A percentile compares a stretch with the other conserved stretches of the same genome.
Conservation (phyloP, 2,329 filamentous ascomycete genomes). For the Trichoderma pleuroti region DNA sequence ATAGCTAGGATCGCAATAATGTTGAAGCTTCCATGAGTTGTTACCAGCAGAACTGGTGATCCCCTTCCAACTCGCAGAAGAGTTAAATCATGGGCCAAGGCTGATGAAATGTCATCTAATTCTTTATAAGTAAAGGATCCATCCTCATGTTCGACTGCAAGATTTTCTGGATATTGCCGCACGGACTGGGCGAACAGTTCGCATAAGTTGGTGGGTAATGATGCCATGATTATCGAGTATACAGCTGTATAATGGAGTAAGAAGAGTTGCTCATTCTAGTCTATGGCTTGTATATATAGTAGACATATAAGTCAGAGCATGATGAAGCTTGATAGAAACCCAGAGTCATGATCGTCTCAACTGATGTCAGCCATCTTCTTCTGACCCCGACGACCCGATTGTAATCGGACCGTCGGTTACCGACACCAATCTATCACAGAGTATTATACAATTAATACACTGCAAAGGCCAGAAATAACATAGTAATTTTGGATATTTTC, state of each 20-base stretch:
- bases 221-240: neutral
- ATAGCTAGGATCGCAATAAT: conserved; percentile 13
- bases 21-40: conserved; percentile 13
- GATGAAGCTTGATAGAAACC: neutral
- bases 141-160: conserved; percentile 14
- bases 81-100: neutral
- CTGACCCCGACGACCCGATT: neutral
- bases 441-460: neutral
- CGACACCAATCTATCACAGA: neutral
- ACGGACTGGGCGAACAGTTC: conserved; percentile 4
- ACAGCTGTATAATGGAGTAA: neutral
- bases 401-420: neutral
- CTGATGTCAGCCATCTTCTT: neutral
- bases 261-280: neutral
- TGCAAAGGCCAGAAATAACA: neutral
- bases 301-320: neutral
- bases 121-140: neutral
- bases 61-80: neutral
- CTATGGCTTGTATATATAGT: neutral
- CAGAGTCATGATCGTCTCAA: neutral
- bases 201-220: conserved; percentile 2
- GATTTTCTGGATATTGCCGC: neutral
- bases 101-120: neutral
- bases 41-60: conserved; percentile 4
- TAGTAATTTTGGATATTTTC: neutral